Evolutionary conservation across 176 grass and related monocot genomes (phyloP).

Genomic region (Dactylis glomerata): DNA sequence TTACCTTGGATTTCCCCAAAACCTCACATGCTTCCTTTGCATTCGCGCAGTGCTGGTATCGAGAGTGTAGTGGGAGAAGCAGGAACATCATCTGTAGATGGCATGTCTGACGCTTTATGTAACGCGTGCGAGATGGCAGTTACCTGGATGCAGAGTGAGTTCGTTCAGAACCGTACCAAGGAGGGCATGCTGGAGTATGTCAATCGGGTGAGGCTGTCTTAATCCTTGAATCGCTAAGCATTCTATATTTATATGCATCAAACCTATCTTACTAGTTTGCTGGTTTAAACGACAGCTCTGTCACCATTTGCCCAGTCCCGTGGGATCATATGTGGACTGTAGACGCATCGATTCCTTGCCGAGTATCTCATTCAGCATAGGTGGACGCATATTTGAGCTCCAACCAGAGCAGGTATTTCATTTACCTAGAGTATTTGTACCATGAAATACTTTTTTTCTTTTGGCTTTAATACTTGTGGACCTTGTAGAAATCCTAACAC

Average conservation of each 20-base stretch:
- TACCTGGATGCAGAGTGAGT: slow-evolving; percentile 78
- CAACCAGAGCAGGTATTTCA: slow-evolving; percentile 50
- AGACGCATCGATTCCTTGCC: slow-evolving; percentile 28
- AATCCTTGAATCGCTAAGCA: background rate
- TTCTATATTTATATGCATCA: background rate
- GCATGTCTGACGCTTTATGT: slow-evolving; percentile 40
- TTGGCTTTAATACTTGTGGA: background rate
- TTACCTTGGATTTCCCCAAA: background rate
- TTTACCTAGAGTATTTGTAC: background rate
- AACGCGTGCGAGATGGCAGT: slow-evolving; percentile 76
- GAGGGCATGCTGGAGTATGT: slow-evolving; percentile 60
- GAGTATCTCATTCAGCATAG: slow-evolving; percentile 52
- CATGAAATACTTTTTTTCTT: background rate
- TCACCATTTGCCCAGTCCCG: slow-evolving; percentile 44
- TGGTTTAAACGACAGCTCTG: slow-evolving; percentile 50
- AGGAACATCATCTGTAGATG: slow-evolving; percentile 26
- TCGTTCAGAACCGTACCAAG: slow-evolving; percentile 60
- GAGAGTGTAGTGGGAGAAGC: slow-evolving; percentile 37
- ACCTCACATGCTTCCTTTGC: background rate
- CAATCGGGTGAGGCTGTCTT: slow-evolving; percentile 41
- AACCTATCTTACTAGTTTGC: background rate
- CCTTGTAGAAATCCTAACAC: background rate
- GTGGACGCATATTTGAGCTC: slow-evolving; percentile 57
- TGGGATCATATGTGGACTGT: slow-evolving; percentile 63
- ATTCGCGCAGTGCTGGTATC: slow-evolving; percentile 44